Conservation (phyloP, 208 protist genomes). For the Trypanosoma rangeli region DNA sequence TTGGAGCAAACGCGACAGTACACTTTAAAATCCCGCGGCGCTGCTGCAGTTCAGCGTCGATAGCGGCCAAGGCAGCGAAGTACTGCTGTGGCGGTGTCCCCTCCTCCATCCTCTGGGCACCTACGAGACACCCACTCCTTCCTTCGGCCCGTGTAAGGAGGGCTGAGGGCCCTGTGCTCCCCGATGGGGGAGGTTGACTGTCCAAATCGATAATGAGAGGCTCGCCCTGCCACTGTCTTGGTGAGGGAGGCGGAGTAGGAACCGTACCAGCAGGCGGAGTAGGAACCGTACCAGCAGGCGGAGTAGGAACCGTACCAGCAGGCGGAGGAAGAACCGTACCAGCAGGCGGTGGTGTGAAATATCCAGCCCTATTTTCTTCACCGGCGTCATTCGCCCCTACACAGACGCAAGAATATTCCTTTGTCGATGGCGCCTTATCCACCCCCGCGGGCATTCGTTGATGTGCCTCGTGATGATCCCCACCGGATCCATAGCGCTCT, state of each 20-base stretch:
- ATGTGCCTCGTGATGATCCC: neutral
- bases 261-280: neutral
- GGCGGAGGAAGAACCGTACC: neutral
- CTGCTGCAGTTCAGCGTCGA: conserved; percentile 17
- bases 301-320: too few species aligned
- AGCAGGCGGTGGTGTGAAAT: neutral
- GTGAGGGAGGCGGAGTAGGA: neutral
- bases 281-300: neutral
- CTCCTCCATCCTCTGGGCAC: neutral
- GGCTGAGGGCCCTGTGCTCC: neutral
- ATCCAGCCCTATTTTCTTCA: neutral
- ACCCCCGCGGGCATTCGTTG: neutral
- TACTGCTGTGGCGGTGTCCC: conserved; percentile 15
- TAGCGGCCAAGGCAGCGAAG: conserved; percentile 22
- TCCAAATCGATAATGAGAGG: conserved; percentile 14
- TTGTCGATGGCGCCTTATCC: neutral
- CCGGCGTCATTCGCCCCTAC: neutral
- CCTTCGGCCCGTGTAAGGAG: neutral
- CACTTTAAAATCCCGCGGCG: conserved; percentile 8
- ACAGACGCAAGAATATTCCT: neutral
- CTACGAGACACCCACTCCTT: neutral
- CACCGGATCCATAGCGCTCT: neutral
- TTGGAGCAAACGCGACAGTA: conserved; percentile 5
- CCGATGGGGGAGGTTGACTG: neutral
- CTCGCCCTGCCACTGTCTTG: neutral